phyloP scores from a whole-genome alignment of 805 yeast genomes.

The Dipodascus albidus region DNA sequence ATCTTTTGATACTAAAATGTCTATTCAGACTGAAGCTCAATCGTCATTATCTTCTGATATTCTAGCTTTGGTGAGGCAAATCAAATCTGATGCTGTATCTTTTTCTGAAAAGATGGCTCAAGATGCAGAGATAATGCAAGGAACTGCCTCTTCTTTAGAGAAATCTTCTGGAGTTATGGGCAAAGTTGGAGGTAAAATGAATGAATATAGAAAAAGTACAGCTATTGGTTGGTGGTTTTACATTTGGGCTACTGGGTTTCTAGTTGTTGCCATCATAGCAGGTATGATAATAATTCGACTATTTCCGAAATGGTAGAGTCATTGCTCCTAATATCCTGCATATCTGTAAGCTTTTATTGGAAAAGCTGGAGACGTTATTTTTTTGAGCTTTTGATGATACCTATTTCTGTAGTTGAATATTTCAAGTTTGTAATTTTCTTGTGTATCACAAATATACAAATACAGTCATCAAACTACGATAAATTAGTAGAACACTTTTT shows the following conservation, averaged over 20 bases:
- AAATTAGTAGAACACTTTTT: too few relatives aligned
- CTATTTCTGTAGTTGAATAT: too few relatives aligned
- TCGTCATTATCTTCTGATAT: slow-evolving; percentile 39
- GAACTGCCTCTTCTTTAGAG: slow-evolving; percentile 26
- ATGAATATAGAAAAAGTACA: slow-evolving; percentile 23
- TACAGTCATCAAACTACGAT: too few relatives aligned
- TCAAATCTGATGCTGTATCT: slow-evolving; percentile 36
- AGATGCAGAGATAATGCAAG: slow-evolving; percentile 25
- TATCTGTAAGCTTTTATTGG: background rate
- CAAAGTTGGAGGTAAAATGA: slow-evolving; percentile 24
- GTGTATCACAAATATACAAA: too few relatives aligned
- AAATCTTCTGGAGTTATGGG: slow-evolving; percentile 25
- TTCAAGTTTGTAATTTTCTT: too few relatives aligned
- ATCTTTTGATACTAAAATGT: slow-evolving; percentile 16
- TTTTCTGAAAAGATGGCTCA: slow-evolving; percentile 30
- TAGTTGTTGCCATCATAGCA: slow-evolving; percentile 22
- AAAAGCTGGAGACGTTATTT: too few relatives aligned
- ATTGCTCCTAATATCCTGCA: too few relatives aligned
- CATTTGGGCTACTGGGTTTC: slow-evolving; percentile 25
- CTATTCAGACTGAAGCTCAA: slow-evolving; percentile 27
- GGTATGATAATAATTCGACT: slow-evolving; percentile 27
- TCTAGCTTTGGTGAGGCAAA: slow-evolving; percentile 34
- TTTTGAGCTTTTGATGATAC: too few relatives aligned
- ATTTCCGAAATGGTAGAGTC: slow-evolving; percentile 29
- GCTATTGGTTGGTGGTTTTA: slow-evolving; percentile 33